Conservation (phyloP, 805 yeast species). For the Starmerella apis region DNA sequence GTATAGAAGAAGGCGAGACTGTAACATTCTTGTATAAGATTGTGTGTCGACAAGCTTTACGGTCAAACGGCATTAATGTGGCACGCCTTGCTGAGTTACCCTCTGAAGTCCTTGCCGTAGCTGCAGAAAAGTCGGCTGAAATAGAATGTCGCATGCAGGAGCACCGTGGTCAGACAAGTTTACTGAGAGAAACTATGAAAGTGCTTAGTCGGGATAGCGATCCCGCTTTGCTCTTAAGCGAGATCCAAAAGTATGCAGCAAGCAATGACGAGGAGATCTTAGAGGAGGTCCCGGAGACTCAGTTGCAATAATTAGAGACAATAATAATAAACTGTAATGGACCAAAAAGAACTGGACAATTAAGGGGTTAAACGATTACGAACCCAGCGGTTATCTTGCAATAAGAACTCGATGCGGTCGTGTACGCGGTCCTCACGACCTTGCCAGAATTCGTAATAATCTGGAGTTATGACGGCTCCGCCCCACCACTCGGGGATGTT, state of each 20-base stretch:
- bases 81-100: conserved; percentile 62
- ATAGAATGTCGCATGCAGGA: neutral
- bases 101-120: conserved; percentile 22
- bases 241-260: neutral
- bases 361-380: conserved; percentile 60
- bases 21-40: conserved; percentile 47
- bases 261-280: neutral
- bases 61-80: conserved; percentile 77
- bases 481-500: conserved; percentile 95
- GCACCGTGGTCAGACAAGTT: neutral
- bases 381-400: conserved; percentile 49
- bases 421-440: conserved; percentile 83
- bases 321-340: too few species aligned
- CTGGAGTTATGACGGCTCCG: conserved; percentile 75
- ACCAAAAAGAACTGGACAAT: too few species aligned
- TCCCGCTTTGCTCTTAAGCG: neutral
- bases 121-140: conserved; percentile 24
- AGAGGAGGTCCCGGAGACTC: neutral
- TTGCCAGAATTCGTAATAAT: conserved; percentile 94
- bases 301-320: neutral
- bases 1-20: conserved; percentile 32
- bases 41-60: conserved; percentile 42
- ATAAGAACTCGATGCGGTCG: conserved; percentile 66
- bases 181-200: neutral
- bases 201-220: neutral